phyloP scores from a whole-genome alignment of 2,329 filamentous ascomycete genomes.

The Paecilomyces variotii region DNA sequence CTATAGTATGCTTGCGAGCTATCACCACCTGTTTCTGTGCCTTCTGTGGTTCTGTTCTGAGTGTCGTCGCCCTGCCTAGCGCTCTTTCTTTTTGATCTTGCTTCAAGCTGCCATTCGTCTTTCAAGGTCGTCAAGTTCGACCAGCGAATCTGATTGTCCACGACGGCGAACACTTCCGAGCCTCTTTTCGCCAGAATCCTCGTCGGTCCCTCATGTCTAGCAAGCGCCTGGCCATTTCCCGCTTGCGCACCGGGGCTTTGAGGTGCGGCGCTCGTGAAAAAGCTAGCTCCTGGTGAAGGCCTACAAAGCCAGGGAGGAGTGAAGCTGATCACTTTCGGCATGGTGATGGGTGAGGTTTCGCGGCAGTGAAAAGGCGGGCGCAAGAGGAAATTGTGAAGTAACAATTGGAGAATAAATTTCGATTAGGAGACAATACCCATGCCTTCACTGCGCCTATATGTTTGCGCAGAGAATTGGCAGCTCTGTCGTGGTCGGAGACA shows the following conservation, averaged over 20 bases:
- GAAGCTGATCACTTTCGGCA: conserved; percentile 81
- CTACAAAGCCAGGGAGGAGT: conserved; percentile 80
- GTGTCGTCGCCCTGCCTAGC: neutral
- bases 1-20: conserved; percentile 21
- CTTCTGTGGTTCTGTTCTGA: conserved; percentile 13
- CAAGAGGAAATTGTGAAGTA: neutral
- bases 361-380: conserved; percentile 2
- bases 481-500: neutral
- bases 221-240: conserved; percentile 14
- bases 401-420: neutral
- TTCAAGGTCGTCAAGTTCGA: conserved; percentile 75
- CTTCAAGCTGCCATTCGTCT: conserved; percentile 44
- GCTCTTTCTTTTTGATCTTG: conserved; percentile 24
- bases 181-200: conserved; percentile 70
- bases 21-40: conserved; percentile 15
- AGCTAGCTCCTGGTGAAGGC: conserved; percentile 65
- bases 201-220: conserved; percentile 31
- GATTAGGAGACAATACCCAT: neutral
- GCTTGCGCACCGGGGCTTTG: conserved; percentile 22
- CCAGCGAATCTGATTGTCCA: conserved; percentile 87
- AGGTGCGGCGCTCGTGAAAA: conserved; percentile 57
- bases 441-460: neutral
- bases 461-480: neutral
- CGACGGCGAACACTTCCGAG: conserved; percentile 81
- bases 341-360: conserved; percentile 35